A percentile compares a stretch with the other conserved stretches of the same genome.
These are phyloP conservation scores for Blastomyces silverae DNA, from an alignment of 2,329 filamentous ascomycete species.

Conservation along the genomic window DNA sequence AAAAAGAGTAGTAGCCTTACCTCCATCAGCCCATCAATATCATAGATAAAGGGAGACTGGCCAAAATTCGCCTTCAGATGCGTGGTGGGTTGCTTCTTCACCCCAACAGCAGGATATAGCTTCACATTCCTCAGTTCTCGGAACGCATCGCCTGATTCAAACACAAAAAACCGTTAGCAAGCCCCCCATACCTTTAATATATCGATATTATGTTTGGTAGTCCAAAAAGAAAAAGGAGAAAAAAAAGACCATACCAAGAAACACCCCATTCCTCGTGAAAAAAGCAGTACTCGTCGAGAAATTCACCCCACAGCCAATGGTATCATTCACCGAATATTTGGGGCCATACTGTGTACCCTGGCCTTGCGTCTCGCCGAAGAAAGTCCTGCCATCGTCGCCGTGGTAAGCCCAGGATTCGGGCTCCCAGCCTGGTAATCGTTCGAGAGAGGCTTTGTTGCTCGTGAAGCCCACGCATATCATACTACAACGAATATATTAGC, in stretches of 20 bases:
- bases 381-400: constrained; percentile 59
- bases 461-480: constrained; percentile 55
- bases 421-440: constrained; percentile 60
- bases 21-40: constrained; percentile 80
- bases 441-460: constrained; percentile 52
- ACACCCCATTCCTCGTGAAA: constrained; percentile 59
- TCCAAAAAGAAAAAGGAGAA: not conserved
- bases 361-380: constrained; percentile 50
- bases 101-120: constrained; percentile 54
- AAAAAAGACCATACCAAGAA: constrained; percentile 41
- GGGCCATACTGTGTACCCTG: constrained; percentile 54
- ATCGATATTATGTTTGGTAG: not conserved
- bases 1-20: constrained; percentile 43
- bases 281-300: constrained; percentile 56
- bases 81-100: constrained; percentile 56
- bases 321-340: constrained; percentile 53
- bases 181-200: not conserved
- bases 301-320: constrained; percentile 59
- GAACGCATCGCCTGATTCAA: constrained; percentile 50
- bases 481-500: constrained; percentile 22
- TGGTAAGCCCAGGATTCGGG: constrained; percentile 60
- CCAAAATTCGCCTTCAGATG: constrained; percentile 58
- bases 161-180: constrained; percentile 1
- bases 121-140: constrained; percentile 40
- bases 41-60: constrained; percentile 72